Evolutionary conservation across 2,329 filamentous ascomycete genomes (phyloP), one percentile per base, ranked within the genome.

Genomic region (Blumeria graminis): DNA sequence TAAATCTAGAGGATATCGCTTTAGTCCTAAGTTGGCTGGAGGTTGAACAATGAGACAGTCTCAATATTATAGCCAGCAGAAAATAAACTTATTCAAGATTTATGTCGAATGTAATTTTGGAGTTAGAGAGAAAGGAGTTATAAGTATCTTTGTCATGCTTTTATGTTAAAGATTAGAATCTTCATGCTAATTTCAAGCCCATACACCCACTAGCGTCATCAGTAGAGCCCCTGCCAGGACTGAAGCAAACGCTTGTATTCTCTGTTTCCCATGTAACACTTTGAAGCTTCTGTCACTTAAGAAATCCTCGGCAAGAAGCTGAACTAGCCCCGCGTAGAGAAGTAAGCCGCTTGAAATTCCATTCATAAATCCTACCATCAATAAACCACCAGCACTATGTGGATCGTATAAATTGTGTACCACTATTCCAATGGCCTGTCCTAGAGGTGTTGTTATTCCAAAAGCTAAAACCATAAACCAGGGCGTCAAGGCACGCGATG

Each of bases 281-380:
- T 73, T 69, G 67, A 83, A 84, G 61, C 80, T 82, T 58, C 74
- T 71, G 60, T 83, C 78, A 62, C 76, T 81, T 59, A 84, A 93
- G 62, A 93, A 93, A 63, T 94, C 87, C 68, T 93, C 86, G 0
- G 86, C 84, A 51, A 94, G 73, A 18, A 94, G 73, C 69, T 94
- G 86, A 3, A 93, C 87, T 46, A 94, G 70, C 0, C 85, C 86
- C 0, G 87, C 86, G 65, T 90, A 93, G 3, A 93, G 72, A 33
- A 94, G 69, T 55, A 94, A 71, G 0, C 87, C 87, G 55, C 82
- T 82, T 9, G 83, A 88, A 55, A 93, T 83, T 41, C 85, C 86
- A 64, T 94, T 93, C 75, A 90, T 92, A 65, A 89, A 78, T 7
- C 87, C 87, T 6, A 93, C 86, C 70, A 90, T 82, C 32, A 93